Percentiles rank a stretch among this genome's conserved stretches.
Conservation (phyloP, 352 stramenopile genomes). For the Pythium vanterpoolii region DNA sequence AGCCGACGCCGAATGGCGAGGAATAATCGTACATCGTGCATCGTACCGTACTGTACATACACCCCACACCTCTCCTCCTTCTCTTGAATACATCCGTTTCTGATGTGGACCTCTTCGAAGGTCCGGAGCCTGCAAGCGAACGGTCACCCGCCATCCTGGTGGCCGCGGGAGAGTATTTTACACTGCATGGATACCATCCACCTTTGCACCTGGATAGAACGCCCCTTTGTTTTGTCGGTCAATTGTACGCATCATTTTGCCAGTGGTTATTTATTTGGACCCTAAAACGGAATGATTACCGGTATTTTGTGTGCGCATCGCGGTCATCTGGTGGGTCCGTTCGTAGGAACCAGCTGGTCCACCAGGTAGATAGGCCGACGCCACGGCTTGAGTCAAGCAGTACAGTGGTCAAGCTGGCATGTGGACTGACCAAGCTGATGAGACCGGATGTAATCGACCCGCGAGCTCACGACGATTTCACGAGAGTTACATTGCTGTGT, state of each 20-base stretch:
- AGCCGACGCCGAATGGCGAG: too few species aligned
- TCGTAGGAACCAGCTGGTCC: not conserved
- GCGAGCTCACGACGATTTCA: slow-evolving; percentile 20
- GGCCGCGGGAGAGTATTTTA: not conserved
- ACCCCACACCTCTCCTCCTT: not conserved
- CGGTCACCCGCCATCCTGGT: not conserved
- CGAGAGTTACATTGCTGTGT: not conserved
- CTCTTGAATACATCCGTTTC: not conserved
- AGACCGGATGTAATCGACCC: slow-evolving; percentile 12
- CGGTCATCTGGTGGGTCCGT: not conserved
- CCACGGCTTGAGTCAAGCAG: too few species aligned
- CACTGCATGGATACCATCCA: not conserved
- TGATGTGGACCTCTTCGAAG: slow-evolving; percentile 8
- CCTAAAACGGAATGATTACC: not conserved
- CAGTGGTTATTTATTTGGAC: not conserved
- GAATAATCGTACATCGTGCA: too few species aligned
- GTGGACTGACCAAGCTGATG: not conserved
- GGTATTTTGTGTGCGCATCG: not conserved
- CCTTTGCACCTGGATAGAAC: not conserved
- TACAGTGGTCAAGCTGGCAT: not conserved
- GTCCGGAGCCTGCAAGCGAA: not conserved
- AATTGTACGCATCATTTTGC: too few species aligned
- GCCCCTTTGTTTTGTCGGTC: too few species aligned
- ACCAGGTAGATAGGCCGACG: not conserved
- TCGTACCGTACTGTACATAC: too few species aligned